These are phyloP conservation scores for Fraxinus cuspidata DNA, from an alignment of 257 asterid species.

Conservation along the genomic window DNA sequence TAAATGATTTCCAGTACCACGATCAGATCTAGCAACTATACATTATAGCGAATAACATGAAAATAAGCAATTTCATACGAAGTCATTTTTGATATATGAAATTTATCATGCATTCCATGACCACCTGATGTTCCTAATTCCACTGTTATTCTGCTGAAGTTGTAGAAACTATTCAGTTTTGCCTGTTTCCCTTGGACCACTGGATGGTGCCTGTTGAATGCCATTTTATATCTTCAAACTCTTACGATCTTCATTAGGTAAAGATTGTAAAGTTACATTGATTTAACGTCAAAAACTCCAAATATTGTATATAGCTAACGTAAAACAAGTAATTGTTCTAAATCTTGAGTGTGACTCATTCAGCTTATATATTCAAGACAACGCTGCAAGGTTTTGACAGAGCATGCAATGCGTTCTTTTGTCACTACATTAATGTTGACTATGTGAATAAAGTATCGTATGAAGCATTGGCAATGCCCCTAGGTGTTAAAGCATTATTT, in stretches of 20 bases:
- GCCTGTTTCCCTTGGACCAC: not conserved
- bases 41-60: not conserved
- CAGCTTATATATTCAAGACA: conserved; percentile 15
- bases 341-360: not conserved
- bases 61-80: not conserved
- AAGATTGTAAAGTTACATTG: not conserved
- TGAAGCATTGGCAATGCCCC: conserved; percentile 1
- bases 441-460: conserved; percentile 7
- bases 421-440: conserved; percentile 17
- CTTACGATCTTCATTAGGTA: not conserved
- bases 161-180: not conserved
- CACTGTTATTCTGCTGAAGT: not conserved
- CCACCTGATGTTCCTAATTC: not conserved
- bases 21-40: not conserved
- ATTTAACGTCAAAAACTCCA: not conserved
- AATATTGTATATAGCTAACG: conserved; percentile 13
- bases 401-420: conserved; percentile 2
- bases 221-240: not conserved
- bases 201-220: not conserved
- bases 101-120: not conserved
- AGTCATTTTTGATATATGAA: not conserved
- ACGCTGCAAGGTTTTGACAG: not conserved
- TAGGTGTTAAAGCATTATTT: conserved; percentile 18
- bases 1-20: not conserved
- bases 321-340: conserved; percentile 1